Conservation (phyloP, 345 rosid species). For the Bruguiera parviflora region DNA sequence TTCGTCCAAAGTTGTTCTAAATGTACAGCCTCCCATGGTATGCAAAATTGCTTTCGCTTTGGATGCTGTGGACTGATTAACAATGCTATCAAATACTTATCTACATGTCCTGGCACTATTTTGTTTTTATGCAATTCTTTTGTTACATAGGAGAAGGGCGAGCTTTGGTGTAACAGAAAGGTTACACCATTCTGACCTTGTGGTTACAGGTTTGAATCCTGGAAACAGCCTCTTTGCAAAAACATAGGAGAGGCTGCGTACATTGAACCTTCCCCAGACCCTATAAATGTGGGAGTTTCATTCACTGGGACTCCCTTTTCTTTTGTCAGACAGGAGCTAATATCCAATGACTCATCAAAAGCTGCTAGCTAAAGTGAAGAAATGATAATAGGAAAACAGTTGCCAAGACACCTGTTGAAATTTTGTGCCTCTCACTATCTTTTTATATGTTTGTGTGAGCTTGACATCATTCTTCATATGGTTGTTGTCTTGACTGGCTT, state of each 20-base stretch:
- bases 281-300: too few relatives aligned
- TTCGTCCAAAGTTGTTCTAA: constrained; percentile 65
- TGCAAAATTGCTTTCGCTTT: not conserved
- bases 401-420: not conserved
- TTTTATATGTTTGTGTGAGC: not conserved
- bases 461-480: not conserved
- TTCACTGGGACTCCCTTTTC: too few relatives aligned
- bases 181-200: too few relatives aligned
- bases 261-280: too few relatives aligned
- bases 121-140: too few relatives aligned
- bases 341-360: not conserved
- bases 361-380: not conserved
- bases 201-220: too few relatives aligned
- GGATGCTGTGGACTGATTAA: not conserved
- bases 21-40: constrained; percentile 96
- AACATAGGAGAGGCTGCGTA: too few relatives aligned
- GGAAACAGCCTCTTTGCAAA: too few relatives aligned
- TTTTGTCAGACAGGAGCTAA: not conserved
- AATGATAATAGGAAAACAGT: too few relatives aligned
- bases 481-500: not conserved
- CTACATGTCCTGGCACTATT: not conserved
- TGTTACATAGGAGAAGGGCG: too few relatives aligned
- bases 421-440: not conserved
- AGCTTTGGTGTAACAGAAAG: too few relatives aligned
- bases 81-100: not conserved